Base-by-base conservation (phyloP, 1,284 basidiomycete genomes). In the Moniliella sp. region DNA sequence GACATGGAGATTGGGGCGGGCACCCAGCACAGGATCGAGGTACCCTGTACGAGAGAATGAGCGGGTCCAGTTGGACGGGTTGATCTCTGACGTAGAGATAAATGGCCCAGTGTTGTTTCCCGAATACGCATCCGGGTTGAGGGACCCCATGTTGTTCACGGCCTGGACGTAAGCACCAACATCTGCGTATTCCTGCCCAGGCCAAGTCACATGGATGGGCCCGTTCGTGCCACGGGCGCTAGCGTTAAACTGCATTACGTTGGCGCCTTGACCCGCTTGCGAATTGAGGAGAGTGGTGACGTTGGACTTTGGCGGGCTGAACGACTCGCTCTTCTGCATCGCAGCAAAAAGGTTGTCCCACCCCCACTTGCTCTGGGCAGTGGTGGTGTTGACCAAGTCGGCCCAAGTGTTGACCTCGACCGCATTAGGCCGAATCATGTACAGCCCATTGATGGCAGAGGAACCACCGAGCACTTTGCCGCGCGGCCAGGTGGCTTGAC, bases 381-480 rank as follows among this genome's bases (percentile, higher is more conserved):
- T 28, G 36, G 10, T 43, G 38, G 45, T 44, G 13, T 40, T 41
- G 8, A 39, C 39, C 7, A 48, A 35, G 13, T 38, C 26, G 5
- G 37, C 46, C 50, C 45, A 50, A 7, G 40, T 36, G 25, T 50
- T 38, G 19, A 42, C 39, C 19, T 50, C 46, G 25, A 28, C 31
- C 31, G 30, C 64, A 34, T 51, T 64, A 51, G 19, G 48, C 3
- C 42, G 9, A 30, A 16, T 30, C 16, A 30, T 18, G 8, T 21
- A 18, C 5, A 31, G 29, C 18, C 21, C 61, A 45, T 62, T 62
- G 33, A 62, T 43, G 9, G 55, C 60, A 14, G 48, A 50, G 2
- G 42, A 46, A 17, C 59, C 60, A 23, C 59, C 60, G 23, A 61
- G 49, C 5, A 61, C 50, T 33, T 52, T 44, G 9, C 57, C 57